Base-by-base conservation (phyloP, 2,329 filamentous ascomycete species). In the Neofusicoccum sp. region DNA sequence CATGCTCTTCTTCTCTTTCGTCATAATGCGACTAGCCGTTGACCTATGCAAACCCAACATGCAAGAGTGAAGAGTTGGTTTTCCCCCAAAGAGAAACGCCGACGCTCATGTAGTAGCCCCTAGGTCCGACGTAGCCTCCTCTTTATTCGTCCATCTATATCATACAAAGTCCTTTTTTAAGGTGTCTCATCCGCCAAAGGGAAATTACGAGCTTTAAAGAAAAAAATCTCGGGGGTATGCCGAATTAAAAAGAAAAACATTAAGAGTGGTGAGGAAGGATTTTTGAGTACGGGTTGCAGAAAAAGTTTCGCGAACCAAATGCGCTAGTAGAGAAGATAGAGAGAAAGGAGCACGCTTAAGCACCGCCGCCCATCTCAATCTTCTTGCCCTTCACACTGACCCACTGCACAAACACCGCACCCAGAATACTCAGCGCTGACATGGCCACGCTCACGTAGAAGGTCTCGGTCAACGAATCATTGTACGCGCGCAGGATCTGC, bases 401-500 rank as follows among this genome's bases (percentile, higher is more conserved):
- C 86, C 86, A 90, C 74, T 89, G 83, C 65, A 89, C 81, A 6
- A 76, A 74, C 0, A 79, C 66, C 0, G 81, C 78, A 0, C 84
- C 86, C 6, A 87, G 38, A 12, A 88, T 76, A 4, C 79, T 81
- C 7, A 87, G 60, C 6, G 76, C 76, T 0, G 80, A 78, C 67
- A 86, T 75, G 1, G 82, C 80, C 6, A 87, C 75, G 1, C 79
- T 81, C 7, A 89, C 83, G 63, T 84, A 82, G 68, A 88, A 90
- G 0, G 82, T 81, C 61, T 80, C 74, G 1, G 80, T 79, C 38
- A 91, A 71, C 0, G 86, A 79, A 26, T 77, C 70, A 68, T 89
- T 90, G 74, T 91, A 91, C 0, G 86, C 87, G 0, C 76, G 64
- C 1, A 86, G 76, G 7, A 92, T 86, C 0, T 77, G 74, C 1